Percentiles rank a stretch among this genome's conserved stretches.
Conservation (phyloP, 2,329 filamentous ascomycete genomes). For the Biscogniauxia sp. region DNA sequence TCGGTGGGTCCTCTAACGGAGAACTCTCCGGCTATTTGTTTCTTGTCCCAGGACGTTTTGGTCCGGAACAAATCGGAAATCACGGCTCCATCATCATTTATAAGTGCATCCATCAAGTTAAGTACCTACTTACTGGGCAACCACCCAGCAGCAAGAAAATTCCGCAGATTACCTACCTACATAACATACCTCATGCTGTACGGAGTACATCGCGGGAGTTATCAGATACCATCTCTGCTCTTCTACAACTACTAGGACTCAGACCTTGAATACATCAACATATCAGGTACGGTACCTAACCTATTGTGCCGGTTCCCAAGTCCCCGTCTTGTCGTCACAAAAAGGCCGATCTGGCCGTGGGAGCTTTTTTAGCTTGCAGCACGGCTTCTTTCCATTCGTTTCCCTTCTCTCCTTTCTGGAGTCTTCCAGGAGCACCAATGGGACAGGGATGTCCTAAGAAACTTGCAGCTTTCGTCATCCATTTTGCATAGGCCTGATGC, state of each 20-base stretch:
- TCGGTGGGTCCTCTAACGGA: slow-evolving; percentile 9
- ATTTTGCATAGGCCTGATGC: neutral
- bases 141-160: neutral
- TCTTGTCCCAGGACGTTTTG: slow-evolving; percentile 21
- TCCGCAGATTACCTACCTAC: neutral
- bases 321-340: no score
- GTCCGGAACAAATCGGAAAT: slow-evolving; percentile 19
- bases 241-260: no score
- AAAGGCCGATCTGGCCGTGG: neutral
- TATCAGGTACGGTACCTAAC: no score
- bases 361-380: neutral
- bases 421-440: neutral
- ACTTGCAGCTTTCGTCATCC: neutral
- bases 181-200: no score
- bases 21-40: slow-evolving; percentile 8
- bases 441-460: neutral
- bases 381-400: neutral
- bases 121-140: neutral
- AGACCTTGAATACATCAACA: no score
- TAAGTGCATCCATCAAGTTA: neutral
- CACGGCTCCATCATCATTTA: slow-evolving; percentile 2
- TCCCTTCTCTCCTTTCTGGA: neutral
- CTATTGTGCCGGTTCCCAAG: no score
- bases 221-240: neutral
- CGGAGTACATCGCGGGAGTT: neutral